Evolutionary conservation across 495 filamentous ascomycete species (phyloP).

Genomic region (Penicillium dipodomyicola): DNA sequence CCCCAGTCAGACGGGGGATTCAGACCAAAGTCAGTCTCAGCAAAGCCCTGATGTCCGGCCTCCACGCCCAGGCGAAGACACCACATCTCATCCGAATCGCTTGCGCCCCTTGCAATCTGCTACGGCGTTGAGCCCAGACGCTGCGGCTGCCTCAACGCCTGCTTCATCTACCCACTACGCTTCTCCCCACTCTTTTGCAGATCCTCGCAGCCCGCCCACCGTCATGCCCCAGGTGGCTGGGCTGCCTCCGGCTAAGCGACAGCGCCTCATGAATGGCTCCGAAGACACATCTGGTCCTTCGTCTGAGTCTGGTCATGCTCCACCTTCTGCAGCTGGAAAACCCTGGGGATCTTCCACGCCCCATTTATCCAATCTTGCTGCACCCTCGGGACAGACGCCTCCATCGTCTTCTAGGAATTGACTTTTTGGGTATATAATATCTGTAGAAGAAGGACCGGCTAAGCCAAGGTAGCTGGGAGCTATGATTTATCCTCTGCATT

Average conservation of each 20-base stretch:
- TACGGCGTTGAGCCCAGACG: conserved; percentile 33
- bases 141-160: conserved; percentile 28
- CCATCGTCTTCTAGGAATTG: conserved; percentile 21
- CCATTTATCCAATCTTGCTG: conserved; percentile 29
- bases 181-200: conserved; percentile 36
- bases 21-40: conserved; percentile 16
- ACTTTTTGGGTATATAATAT: not conserved
- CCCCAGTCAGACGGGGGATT: conserved; percentile 19
- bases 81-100: conserved; percentile 26
- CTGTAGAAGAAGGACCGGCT: not conserved
- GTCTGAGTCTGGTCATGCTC: conserved; percentile 14
- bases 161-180: conserved; percentile 33
- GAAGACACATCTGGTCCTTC: conserved; percentile 19
- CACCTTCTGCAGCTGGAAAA: conserved; percentile 9
- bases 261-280: conserved; percentile 45
- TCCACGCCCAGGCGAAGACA: conserved; percentile 32
- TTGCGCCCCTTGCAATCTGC: conserved; percentile 31
- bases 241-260: conserved; percentile 39
- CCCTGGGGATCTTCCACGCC: conserved; percentile 25
- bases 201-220: conserved; percentile 29
- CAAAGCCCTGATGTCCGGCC: conserved; percentile 23
- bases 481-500: not conserved
- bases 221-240: not conserved
- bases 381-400: conserved; percentile 27
- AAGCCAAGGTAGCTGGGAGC: not conserved